Evolutionary conservation across 176 grass and related monocot genomes (phyloP), one percentile per base, ranked within the genome.

Genomic region (sorghum (Sorghum bicolor)): DNA sequence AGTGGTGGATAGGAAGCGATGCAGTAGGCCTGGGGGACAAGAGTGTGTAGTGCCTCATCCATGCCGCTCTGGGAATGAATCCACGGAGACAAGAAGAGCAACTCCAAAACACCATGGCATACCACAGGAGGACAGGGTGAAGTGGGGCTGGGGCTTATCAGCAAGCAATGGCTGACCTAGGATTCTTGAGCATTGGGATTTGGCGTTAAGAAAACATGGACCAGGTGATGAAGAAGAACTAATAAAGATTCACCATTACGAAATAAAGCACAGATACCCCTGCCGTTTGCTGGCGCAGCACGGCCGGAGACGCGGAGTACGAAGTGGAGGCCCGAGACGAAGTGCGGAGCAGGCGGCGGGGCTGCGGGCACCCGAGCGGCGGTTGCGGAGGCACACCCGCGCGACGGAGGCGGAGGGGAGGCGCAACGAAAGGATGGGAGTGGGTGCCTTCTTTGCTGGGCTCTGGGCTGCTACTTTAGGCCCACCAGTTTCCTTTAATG

Each of bases 71-170:
- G 32, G 65, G 19, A 70, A 81, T 57, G 65, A 81, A 57, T 57
- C 79, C 79, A 29, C n/a, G 52, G 65, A 70, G 79, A 81, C 32
- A 70, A 39, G 78, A 53, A 69, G 65, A 81, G 65, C 79, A 81
- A 57, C 65, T 40, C 64, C 47, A 68, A 57, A 81, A 20, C 65
- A 57, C 65, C 79, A 61, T 61, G 24, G 57, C n/a, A 81, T 81
- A n/a, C n/a, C 34, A 69, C 44, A 70, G 64, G 64, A 69, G 31
- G 13, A 3, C 64, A 68, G 64, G 30, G 10, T 67, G 63, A n/a
- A 5, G 10, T 62, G 19, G 40, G 2, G 26, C 41, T 16, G 62
- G 29, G 29, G 41, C 62, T 7, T 80, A 67, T 6, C 78, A 68
- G 50, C 62, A 80, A 69, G 43, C 30, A 38, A 6, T n/a, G 64